phyloP scores from a whole-genome alignment of 306 rosid genomes.

The Pyrus bretschneideri region DNA sequence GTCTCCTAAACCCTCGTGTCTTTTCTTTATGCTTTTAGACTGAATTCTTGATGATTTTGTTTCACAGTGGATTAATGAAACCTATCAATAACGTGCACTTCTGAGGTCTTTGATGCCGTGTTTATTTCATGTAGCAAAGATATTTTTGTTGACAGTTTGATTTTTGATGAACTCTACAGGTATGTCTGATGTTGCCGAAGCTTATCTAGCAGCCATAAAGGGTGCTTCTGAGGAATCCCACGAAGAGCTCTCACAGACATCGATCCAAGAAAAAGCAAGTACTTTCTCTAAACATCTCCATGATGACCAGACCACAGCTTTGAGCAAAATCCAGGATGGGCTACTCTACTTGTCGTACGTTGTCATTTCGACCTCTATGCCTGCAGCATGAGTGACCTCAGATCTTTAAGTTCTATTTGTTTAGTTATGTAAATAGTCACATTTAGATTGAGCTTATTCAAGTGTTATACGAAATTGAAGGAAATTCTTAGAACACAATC shows the following conservation, averaged over 20 bases:
- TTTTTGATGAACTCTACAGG: conserved; percentile 42
- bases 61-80: background rate
- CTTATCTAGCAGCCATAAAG: conserved; percentile 77
- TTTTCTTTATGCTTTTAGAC: background rate
- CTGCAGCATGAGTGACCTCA: conserved; percentile 39
- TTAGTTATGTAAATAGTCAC: conserved; percentile 31
- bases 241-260: conserved; percentile 38
- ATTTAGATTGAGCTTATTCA: conserved; percentile 1
- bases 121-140: background rate
- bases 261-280: conserved; percentile 62
- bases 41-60: background rate
- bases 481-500: background rate
- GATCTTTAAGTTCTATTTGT: conserved; percentile 3
- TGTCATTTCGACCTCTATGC: conserved; percentile 74
- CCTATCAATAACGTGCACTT: background rate
- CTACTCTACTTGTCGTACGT: conserved; percentile 67
- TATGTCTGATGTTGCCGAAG: conserved; percentile 80
- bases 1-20: background rate
- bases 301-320: conserved; percentile 63
- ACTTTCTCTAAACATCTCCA: conserved; percentile 57
- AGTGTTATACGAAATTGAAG: conserved; percentile 1
- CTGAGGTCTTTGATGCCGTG: background rate
- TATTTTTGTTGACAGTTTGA: background rate
- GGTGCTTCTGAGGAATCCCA: conserved; percentile 52
- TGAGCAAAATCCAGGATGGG: conserved; percentile 80